Base-by-base conservation (phyloP, 345 rosid genomes). In the Pistacia atlantica region DNA sequence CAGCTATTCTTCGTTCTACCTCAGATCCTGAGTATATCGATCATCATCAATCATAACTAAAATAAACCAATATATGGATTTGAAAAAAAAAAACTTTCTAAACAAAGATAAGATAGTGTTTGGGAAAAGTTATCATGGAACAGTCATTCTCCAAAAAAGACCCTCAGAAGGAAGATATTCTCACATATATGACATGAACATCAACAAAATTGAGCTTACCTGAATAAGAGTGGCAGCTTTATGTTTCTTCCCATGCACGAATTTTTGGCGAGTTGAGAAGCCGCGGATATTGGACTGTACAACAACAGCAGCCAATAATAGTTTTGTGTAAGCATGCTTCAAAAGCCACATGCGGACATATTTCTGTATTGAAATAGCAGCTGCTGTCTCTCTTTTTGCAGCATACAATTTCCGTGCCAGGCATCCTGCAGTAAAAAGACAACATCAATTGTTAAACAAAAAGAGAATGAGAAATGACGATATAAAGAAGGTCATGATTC, bases 161-260 rank as follows among this genome's bases (percentile, higher is more conserved):
- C 57, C 20, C 5, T 49, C 3, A 22, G 38, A 4, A 22, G 18
- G 48, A 55, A 5, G 48, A 54, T 33, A 13, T 13, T 54, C 57
- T 18, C 57, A 54, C 4, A 18, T 38, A 52, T 14, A 31, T 49
- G 59, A 69, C 46, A 17, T 7, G 2, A 14, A 69, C 45, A 4
- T 16, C 14, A 9, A 38, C 8, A 25, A 57, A 64, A 7, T 9
- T 28, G 69, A 1, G 67, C 72, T 73, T 77, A 93, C 99, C 99
- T 93, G 98, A 83, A 96, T 92, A 11, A 89, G 49, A 31, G 79
- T 64, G 12, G 97, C 93, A 83, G 98, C 95, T 82, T 83, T 86
- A n/a, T 81, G 86, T 78, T 84, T 85, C 93, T 85, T 96, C 74
- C 65, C 80, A 67, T 76, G 79, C 72, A 89, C 58, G 83, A 89